These are phyloP conservation scores for Leccinum rimulosum DNA, from an alignment of 768 basidiomycete species.

Conservation along the genomic window DNA sequence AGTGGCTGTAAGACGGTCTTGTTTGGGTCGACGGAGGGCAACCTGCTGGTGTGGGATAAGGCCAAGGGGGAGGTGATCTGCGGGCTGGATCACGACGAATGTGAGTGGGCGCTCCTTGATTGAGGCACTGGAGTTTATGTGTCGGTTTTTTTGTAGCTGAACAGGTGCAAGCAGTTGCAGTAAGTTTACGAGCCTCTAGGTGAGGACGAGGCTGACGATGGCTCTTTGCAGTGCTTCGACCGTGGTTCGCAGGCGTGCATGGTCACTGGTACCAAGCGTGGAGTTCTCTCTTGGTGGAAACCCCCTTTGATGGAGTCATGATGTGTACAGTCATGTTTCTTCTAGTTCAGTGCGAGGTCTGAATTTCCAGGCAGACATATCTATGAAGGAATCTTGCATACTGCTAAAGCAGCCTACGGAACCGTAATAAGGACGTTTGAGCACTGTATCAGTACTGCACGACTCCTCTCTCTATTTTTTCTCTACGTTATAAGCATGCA, in stretches of 20 bases:
- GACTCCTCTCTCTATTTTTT: conserved; percentile 1
- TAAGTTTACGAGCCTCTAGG: conserved; percentile 16
- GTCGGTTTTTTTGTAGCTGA: conserved; percentile 23
- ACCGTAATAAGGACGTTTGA: conserved; percentile 27
- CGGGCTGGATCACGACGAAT: conserved; percentile 59
- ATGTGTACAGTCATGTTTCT: conserved; percentile 23
- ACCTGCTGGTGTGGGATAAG: conserved; percentile 62
- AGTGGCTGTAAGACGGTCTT: conserved; percentile 51
- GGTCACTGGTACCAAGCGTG: conserved; percentile 56
- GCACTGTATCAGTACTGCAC: conserved; percentile 35
- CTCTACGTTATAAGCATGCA: conserved; percentile 24
- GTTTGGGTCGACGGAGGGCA: conserved; percentile 54
- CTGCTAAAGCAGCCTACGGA: conserved; percentile 23
- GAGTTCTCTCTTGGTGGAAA: conserved; percentile 58
- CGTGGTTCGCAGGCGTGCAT: conserved; percentile 39
- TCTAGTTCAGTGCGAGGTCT: conserved; percentile 7
- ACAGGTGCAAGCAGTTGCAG: conserved; percentile 34
- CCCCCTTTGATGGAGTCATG: conserved; percentile 28
- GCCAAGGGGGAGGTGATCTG: conserved; percentile 51
- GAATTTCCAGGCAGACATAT: conserved; percentile 6
- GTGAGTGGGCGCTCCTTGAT: conserved; percentile 34
- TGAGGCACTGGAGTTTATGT: conserved; percentile 6
- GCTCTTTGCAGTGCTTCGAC: conserved; percentile 42
- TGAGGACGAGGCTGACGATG: conserved; percentile 25
- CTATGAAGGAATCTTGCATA: conserved; percentile 31